These are phyloP conservation scores for Omphalea diandra DNA, from an alignment of 441 rosid genomes.

Conservation along the genomic window DNA sequence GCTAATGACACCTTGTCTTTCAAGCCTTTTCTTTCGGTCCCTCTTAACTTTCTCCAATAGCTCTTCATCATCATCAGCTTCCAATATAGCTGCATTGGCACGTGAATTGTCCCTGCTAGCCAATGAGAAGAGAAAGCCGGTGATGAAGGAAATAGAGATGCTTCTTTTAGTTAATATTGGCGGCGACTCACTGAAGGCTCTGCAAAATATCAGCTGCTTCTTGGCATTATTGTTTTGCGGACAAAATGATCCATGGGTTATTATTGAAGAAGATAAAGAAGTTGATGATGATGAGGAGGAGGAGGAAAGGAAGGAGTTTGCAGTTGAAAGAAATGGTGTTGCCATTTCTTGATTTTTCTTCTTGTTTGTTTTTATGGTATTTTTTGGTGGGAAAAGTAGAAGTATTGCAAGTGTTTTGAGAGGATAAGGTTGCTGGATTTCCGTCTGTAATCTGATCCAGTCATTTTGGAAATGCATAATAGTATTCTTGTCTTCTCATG, in stretches of 20 bases:
- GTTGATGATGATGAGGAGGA: slow-evolving; percentile 31
- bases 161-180: slow-evolving; percentile 45
- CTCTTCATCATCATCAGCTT: slow-evolving; percentile 92
- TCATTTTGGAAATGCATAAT: slow-evolving; percentile 23
- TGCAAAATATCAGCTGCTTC: slow-evolving; percentile 39
- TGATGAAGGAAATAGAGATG: slow-evolving; percentile 49
- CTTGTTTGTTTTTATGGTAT: slow-evolving; percentile 2
- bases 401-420: slow-evolving; percentile 30
- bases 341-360: slow-evolving; percentile 48
- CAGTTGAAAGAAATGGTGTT: slow-evolving; percentile 52
- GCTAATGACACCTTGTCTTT: slow-evolving; percentile 71
- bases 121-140: slow-evolving; percentile 45
- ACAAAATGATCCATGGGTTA: background rate
- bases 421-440: slow-evolving; percentile 55
- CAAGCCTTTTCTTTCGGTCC: slow-evolving; percentile 88
- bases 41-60: slow-evolving; percentile 79
- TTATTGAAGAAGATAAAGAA: slow-evolving; percentile 9
- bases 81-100: slow-evolving; percentile 80
- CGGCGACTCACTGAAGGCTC: slow-evolving; percentile 33
- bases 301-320: slow-evolving; percentile 49
- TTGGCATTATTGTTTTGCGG: slow-evolving; percentile 26
- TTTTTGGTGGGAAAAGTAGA: slow-evolving; percentile 38
- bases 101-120: slow-evolving; percentile 28
- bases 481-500: slow-evolving; percentile 26
- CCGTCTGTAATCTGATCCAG: slow-evolving; percentile 38